Percentiles rank a stretch among this genome's conserved stretches.
Evolutionary conservation across 306 rosid genomes (phyloP).

Genomic region (Vigna unguiculata): DNA sequence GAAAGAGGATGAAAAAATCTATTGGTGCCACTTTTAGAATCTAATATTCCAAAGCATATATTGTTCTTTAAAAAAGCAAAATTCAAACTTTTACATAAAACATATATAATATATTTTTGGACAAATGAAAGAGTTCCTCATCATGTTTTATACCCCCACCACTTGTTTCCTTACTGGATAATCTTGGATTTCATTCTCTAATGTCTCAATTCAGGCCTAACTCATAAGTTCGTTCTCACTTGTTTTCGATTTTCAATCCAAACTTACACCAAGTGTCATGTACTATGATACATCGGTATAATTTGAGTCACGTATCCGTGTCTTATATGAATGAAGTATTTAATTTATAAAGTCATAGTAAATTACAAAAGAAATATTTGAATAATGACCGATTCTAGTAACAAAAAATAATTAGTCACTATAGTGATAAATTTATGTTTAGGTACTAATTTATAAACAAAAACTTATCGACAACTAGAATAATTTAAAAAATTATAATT

Average conservation of each 20-base stretch:
- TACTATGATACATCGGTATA: too few relatives aligned
- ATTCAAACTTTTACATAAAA: neutral
- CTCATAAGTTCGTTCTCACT: neutral
- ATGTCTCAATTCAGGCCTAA: neutral
- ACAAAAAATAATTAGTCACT: too few relatives aligned
- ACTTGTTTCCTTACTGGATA: neutral
- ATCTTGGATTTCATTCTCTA: neutral
- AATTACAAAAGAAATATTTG: too few relatives aligned
- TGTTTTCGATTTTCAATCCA: neutral
- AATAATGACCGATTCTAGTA: too few relatives aligned
- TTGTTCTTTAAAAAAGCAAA: conserved; percentile 7
- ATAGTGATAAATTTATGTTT: too few relatives aligned
- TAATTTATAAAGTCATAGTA: too few relatives aligned
- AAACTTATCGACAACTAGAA: too few relatives aligned
- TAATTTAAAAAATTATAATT: too few relatives aligned
- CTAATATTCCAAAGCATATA: conserved; percentile 1
- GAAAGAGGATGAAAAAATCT: neutral
- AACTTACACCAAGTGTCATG: neutral
- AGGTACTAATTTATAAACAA: too few relatives aligned
- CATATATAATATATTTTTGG: neutral
- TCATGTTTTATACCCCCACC: neutral
- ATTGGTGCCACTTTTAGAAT: conserved; percentile 14
- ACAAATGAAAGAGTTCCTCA: neutral
- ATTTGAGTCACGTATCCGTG: too few relatives aligned
- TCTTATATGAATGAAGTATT: too few relatives aligned